phyloP scores from a whole-genome alignment of 805 yeast species.

The Nakazawaea ernobii region DNA sequence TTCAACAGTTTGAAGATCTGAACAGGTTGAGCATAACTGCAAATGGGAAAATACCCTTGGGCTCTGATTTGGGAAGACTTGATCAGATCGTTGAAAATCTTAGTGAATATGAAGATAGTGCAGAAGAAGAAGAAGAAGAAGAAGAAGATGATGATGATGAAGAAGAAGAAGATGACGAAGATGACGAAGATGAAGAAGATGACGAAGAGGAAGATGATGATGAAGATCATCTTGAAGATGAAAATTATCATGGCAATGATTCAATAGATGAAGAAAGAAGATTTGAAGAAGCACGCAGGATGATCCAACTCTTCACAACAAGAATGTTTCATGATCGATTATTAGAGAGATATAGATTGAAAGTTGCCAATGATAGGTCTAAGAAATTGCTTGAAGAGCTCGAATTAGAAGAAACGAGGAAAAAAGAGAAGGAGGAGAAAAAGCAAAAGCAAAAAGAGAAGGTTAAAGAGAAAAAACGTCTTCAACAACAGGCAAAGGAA shows the following conservation, averaged over 20 bases:
- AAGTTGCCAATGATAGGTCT: slow-evolving; percentile 70
- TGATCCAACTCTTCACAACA: slow-evolving; percentile 76
- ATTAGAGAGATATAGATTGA: slow-evolving; percentile 71
- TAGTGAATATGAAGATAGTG: slow-evolving; percentile 19
- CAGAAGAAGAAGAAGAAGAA: slow-evolving; percentile 22
- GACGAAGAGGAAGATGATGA: slow-evolving; percentile 24
- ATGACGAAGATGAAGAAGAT: slow-evolving; percentile 25
- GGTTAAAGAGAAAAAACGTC: slow-evolving; percentile 62
- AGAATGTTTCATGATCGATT: slow-evolving; percentile 70
- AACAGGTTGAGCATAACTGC: slow-evolving; percentile 12
- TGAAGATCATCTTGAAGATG: slow-evolving; percentile 15
- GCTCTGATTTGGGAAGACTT: neutral
- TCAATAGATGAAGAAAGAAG: slow-evolving; percentile 30
- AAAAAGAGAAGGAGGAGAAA: slow-evolving; percentile 61
- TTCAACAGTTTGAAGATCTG: neutral
- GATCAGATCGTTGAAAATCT: slow-evolving; percentile 11
- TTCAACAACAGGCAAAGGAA: slow-evolving; percentile 56
- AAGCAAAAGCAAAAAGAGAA: slow-evolving; percentile 62
- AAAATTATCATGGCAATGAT: slow-evolving; percentile 17
- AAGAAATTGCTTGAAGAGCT: slow-evolving; percentile 58
- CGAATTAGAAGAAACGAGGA: slow-evolving; percentile 62
- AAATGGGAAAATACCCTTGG: slow-evolving; percentile 2
- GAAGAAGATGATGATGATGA: slow-evolving; percentile 19
- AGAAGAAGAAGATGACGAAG: slow-evolving; percentile 24
- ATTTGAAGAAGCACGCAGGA: slow-evolving; percentile 70